Evolutionary conservation across 2,329 filamentous ascomycete genomes (phyloP).

Genomic region (Bertia moriformis): DNA sequence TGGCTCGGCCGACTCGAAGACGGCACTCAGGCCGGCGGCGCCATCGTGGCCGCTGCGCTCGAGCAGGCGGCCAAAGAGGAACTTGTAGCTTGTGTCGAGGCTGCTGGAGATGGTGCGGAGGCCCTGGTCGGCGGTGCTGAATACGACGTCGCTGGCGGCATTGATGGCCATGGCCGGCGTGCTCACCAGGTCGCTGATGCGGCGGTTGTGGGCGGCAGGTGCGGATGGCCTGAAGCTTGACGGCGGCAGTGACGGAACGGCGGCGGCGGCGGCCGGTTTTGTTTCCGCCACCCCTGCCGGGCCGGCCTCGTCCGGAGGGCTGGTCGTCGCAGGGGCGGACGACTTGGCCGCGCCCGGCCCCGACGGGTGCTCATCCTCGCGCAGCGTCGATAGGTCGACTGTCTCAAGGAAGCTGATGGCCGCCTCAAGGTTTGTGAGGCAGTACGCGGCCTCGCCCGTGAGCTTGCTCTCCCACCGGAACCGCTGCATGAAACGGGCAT

Average conservation of each 20-base stretch:
- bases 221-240: too few species aligned
- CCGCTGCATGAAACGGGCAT: conserved; percentile 83
- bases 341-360: conserved; percentile 38
- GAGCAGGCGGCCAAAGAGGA: conserved; percentile 75
- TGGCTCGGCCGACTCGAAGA: conserved; percentile 24
- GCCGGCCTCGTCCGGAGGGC: conserved; percentile 29
- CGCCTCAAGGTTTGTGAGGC: conserved; percentile 87
- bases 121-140: conserved; percentile 79
- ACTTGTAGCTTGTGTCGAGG: conserved; percentile 83
- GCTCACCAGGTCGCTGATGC: conserved; percentile 75
- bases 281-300: conserved; percentile 20
- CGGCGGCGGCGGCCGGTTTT: conserved; percentile 12
- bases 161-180: conserved; percentile 69
- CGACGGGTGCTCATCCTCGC: conserved; percentile 62
- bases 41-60: conserved; percentile 32
- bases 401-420: conserved; percentile 89
- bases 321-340: conserved; percentile 37
- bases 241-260: conserved; percentile 20
- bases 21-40: conserved; percentile 4
- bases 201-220: conserved; percentile 54
- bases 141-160: conserved; percentile 69
- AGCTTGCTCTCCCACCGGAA: conserved; percentile 78
- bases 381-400: conserved; percentile 78
- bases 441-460: conserved; percentile 89
- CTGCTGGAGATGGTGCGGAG: conserved; percentile 85